Evolutionary conservation across 2,329 filamentous ascomycete genomes (phyloP).

Genomic region (Clarireedia sp.): DNA sequence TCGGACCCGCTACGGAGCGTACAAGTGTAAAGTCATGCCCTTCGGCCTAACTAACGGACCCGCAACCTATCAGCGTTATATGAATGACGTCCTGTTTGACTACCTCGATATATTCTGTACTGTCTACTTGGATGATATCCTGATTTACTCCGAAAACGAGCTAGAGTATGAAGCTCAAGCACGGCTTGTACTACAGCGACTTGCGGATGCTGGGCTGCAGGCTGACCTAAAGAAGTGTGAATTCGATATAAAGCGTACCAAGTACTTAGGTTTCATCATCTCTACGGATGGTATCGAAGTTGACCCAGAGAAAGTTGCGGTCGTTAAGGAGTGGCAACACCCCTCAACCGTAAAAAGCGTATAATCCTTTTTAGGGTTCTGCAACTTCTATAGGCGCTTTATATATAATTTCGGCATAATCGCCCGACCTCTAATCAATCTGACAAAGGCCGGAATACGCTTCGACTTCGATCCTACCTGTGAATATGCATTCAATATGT

Average conservation of each 20-base stretch:
- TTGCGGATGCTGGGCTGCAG: slow-evolving; percentile 1
- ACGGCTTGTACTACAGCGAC: background rate
- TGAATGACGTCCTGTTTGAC: too few relatives aligned
- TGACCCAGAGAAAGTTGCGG: background rate
- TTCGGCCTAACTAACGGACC: slow-evolving; percentile 11
- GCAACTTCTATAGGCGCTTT: slow-evolving; percentile 13
- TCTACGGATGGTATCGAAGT: slow-evolving; percentile 3
- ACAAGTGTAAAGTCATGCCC: slow-evolving; percentile 14
- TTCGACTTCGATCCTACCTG: background rate
- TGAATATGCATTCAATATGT: background rate
- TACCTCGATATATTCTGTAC: too few relatives aligned
- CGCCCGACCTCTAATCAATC: background rate
- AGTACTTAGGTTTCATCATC: slow-evolving; percentile 11
- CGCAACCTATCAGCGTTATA: background rate
- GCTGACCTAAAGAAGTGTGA: slow-evolving; percentile 6
- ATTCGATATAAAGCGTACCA: background rate
- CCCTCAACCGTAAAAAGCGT: background rate
- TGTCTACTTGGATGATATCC: too few relatives aligned
- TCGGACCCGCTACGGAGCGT: slow-evolving; percentile 15
- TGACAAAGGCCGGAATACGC: background rate
- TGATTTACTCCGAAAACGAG: background rate
- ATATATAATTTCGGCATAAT: slow-evolving; percentile 8
- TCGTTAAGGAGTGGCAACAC: background rate
- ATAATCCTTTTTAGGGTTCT: slow-evolving; percentile 5
- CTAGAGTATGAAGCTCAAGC: background rate